Evolutionary conservation across 2,329 filamentous ascomycete species (phyloP).

Genomic region (Zopfia rhizophila): DNA sequence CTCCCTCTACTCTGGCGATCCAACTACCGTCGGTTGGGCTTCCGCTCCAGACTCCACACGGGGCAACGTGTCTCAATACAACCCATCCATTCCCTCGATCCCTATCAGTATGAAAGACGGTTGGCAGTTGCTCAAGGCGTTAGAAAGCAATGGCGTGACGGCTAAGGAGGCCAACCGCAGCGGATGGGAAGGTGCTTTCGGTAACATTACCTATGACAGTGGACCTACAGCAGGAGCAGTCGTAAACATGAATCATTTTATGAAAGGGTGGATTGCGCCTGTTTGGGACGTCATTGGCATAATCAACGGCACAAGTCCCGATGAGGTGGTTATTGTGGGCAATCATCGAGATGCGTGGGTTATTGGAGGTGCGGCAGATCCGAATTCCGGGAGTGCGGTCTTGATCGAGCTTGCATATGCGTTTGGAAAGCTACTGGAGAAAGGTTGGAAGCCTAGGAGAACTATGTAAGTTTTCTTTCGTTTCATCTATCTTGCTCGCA

Average conservation of each 20-base stretch:
- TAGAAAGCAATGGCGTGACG: slow-evolving; percentile 46
- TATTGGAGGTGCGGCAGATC: slow-evolving; percentile 59
- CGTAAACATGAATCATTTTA: slow-evolving; percentile 66
- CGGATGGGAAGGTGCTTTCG: slow-evolving; percentile 43
- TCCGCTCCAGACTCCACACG: slow-evolving; percentile 40
- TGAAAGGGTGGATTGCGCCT: slow-evolving; percentile 81
- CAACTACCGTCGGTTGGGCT: slow-evolving; percentile 43
- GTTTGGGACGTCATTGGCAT: slow-evolving; percentile 78
- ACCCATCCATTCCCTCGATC: slow-evolving; percentile 49
- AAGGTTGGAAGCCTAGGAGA: slow-evolving; percentile 60
- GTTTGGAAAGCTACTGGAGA: slow-evolving; percentile 55
- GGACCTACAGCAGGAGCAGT: slow-evolving; percentile 62
- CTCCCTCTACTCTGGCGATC: slow-evolving; percentile 57
- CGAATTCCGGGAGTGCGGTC: slow-evolving; percentile 58
- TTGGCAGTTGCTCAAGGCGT: slow-evolving; percentile 40
- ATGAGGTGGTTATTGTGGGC: slow-evolving; percentile 62
- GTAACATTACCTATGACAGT: slow-evolving; percentile 44
- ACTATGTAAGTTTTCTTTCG: slow-evolving; percentile 42
- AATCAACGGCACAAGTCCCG: slow-evolving; percentile 68
- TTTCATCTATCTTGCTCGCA: background rate
- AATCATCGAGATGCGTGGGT: slow-evolving; percentile 63
- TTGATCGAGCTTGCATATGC: slow-evolving; percentile 58
- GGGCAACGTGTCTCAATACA: slow-evolving; percentile 34
- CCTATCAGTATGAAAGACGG: slow-evolving; percentile 42
- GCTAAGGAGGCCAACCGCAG: slow-evolving; percentile 45